Percentiles rank a stretch among this genome's conserved stretches.
These are phyloP conservation scores for Inonotus obliquus DNA, from an alignment of 1,284 basidiomycete genomes.

Conservation along the genomic window DNA sequence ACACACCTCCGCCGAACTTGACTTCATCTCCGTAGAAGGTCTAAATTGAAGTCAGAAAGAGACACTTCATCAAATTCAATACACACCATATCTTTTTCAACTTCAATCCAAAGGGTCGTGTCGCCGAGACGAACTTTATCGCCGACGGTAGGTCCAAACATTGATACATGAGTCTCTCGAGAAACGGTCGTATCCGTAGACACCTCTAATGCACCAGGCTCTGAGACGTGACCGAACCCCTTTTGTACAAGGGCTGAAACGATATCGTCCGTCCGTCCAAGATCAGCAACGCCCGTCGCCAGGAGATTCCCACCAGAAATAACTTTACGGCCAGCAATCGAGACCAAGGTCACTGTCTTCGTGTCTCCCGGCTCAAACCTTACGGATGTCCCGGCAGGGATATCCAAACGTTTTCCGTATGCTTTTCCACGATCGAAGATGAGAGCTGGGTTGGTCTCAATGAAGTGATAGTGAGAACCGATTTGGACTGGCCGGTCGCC, in stretches of 20 bases:
- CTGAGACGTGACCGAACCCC: conserved; percentile 59
- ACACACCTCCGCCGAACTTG: conserved; percentile 91
- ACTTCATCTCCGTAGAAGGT: conserved; percentile 91
- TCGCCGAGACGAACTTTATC: conserved; percentile 89
- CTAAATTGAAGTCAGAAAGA: conserved; percentile 30
- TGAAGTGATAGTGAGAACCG: conserved; percentile 92
- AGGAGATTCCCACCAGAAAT: conserved; percentile 83
- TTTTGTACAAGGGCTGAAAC: conserved; percentile 40
- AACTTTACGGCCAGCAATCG: conserved; percentile 69
- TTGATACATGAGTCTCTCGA: conserved; percentile 74
- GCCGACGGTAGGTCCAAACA: conserved; percentile 94
- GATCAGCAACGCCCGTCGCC: conserved; percentile 53
- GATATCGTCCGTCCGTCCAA: conserved; percentile 41
- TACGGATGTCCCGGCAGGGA: conserved; percentile 91
- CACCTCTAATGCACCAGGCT: conserved; percentile 52
- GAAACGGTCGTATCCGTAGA: conserved; percentile 48
- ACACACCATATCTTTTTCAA: conserved; percentile 80
- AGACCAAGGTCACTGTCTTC: conserved; percentile 81
- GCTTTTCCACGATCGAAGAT: conserved; percentile 80
- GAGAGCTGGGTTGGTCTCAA: conserved; percentile 83
- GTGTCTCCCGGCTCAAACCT: conserved; percentile 94
- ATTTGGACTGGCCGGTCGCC: conserved; percentile 95
- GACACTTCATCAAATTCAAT: neutral
- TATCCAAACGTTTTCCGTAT: conserved; percentile 86
- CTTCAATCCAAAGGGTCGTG: conserved; percentile 87